These are phyloP conservation scores for Ogataea populi-albae DNA, from an alignment of 805 yeast genomes.

Conservation along the genomic window DNA sequence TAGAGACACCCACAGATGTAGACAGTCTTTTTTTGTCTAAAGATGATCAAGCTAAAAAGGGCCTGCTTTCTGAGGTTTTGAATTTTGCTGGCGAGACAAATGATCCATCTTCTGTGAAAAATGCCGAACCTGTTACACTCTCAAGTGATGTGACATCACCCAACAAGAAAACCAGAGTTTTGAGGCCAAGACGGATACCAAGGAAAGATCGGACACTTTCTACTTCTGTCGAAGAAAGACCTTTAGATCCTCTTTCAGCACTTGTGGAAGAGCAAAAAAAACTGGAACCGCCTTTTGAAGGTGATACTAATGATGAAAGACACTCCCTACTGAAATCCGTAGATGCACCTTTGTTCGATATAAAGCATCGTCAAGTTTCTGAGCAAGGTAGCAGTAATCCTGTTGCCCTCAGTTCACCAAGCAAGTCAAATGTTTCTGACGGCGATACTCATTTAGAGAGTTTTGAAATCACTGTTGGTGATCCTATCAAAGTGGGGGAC, in stretches of 20 bases:
- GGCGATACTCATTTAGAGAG: conserved; percentile 23
- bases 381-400: too few species aligned
- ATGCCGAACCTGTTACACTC: conserved; percentile 4
- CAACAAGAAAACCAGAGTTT: conserved; percentile 39
- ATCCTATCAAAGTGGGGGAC: conserved; percentile 91
- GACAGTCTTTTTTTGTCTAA: conserved; percentile 16
- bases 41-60: conserved; percentile 11
- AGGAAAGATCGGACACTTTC: conserved; percentile 3
- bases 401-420: too few species aligned
- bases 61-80: conserved; percentile 23
- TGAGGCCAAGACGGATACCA: conserved; percentile 43
- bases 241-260: conserved; percentile 15
- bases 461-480: conserved; percentile 74
- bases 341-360: conserved; percentile 54
- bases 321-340: conserved; percentile 42
- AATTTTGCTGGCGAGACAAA: conserved; percentile 10
- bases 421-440: too few species aligned
- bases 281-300: conserved; percentile 1
- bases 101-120: conserved; percentile 5
- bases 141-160: conserved; percentile 31
- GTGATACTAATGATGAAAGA: conserved; percentile 13
- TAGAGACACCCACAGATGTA: conserved; percentile 17
- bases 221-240: conserved; percentile 1
- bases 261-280: conserved; percentile 9
- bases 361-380: conserved; percentile 29